Evolutionary conservation across 2,329 filamentous ascomycete genomes (phyloP).

Genomic region (Scolecobasidium constrictum): DNA sequence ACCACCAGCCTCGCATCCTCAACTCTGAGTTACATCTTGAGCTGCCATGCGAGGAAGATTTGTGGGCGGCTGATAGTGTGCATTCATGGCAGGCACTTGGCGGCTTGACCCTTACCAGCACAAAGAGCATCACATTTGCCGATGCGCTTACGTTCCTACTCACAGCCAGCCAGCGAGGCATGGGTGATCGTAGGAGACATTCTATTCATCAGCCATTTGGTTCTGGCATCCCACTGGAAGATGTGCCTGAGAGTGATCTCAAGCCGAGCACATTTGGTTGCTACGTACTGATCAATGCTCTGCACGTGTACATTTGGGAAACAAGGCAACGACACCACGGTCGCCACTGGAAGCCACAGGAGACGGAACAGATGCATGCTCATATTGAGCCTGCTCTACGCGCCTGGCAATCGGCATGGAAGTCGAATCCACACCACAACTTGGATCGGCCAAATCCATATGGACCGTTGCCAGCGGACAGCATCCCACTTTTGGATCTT

Average conservation of each 20-base stretch:
- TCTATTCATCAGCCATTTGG: slow-evolving; percentile 27
- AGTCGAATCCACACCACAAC: slow-evolving; percentile 73
- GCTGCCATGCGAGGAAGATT: slow-evolving; percentile 84
- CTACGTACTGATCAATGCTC: slow-evolving; percentile 79
- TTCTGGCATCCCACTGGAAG: slow-evolving; percentile 33
- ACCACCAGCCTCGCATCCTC: slow-evolving; percentile 79
- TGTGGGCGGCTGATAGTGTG: slow-evolving; percentile 76
- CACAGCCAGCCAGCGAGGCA: slow-evolving; percentile 58
- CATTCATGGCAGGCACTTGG: slow-evolving; percentile 71
- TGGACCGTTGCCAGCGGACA: slow-evolving; percentile 78
- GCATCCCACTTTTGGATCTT: slow-evolving; percentile 80
- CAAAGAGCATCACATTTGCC: slow-evolving; percentile 68
- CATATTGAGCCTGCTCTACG: slow-evolving; percentile 90
- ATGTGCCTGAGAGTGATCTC: slow-evolving; percentile 50
- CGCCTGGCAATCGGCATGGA: slow-evolving; percentile 91
- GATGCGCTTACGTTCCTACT: slow-evolving; percentile 71
- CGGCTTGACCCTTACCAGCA: slow-evolving; percentile 56
- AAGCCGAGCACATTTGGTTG: slow-evolving; percentile 87
- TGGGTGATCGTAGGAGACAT: slow-evolving; percentile 24
- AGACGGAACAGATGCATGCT: slow-evolving; percentile 91
- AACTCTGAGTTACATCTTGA: slow-evolving; percentile 90
- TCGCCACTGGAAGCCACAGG: slow-evolving; percentile 79
- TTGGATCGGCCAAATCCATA: slow-evolving; percentile 77
- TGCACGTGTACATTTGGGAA: slow-evolving; percentile 99
- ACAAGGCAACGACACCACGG: slow-evolving; percentile 83